Conservation (phyloP, 2,329 filamentous ascomycete species). For the Pseudopithomyces chartarum region DNA sequence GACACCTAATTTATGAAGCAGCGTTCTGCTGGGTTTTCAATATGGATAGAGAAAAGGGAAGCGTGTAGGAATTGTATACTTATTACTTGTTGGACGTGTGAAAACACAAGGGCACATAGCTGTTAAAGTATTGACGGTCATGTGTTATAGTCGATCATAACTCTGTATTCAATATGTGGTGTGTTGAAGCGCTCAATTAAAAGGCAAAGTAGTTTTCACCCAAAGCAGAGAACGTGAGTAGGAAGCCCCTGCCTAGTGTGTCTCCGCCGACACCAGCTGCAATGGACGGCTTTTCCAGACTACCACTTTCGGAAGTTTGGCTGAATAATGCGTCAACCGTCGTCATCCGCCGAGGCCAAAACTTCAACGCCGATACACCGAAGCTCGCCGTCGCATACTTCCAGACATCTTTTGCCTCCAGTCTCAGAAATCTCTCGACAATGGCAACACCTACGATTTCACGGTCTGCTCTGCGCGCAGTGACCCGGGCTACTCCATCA, state of each 20-base stretch:
- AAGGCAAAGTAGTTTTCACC: no score
- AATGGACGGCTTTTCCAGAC: not conserved
- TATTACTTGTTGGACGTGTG: no score
- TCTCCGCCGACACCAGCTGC: not conserved
- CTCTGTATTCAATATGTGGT: no score
- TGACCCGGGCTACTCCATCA: constrained; percentile 30
- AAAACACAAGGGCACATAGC: no score
- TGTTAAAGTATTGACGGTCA: no score
- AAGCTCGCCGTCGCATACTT: constrained; percentile 1
- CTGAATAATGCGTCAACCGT: constrained; percentile 3
- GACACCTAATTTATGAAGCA: not conserved
- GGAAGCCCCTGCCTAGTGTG: no score
- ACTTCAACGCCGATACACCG: not conserved
- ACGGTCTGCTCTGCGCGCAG: constrained; percentile 33
- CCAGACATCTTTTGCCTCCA: not conserved
- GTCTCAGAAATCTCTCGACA: not conserved
- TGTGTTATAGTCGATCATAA: no score
- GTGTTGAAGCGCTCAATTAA: no score
- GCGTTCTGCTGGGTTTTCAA: no score
- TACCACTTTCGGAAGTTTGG: not conserved
- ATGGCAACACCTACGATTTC: constrained; percentile 38
- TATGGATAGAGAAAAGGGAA: constrained; percentile 1
- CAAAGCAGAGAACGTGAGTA: no score
- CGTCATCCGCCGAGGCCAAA: constrained; percentile 6
- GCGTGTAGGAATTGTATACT: no score